These are phyloP conservation scores for Takashimella tepidaria DNA, from an alignment of 1,284 basidiomycete genomes.

Conservation along the genomic window DNA sequence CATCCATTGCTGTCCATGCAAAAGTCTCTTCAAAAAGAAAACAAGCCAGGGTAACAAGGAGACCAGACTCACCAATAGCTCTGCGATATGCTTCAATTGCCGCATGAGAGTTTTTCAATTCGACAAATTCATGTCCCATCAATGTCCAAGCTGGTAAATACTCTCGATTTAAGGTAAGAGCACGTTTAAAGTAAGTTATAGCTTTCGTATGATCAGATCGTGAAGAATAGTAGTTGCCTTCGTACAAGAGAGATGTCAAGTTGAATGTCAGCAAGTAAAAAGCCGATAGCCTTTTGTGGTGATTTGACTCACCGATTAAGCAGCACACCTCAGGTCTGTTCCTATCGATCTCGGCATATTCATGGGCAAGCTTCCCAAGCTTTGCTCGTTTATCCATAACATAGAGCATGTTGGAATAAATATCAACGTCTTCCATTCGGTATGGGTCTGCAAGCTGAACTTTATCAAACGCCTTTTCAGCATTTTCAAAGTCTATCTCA, in stretches of 20 bases:
- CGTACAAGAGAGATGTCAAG: not conserved
- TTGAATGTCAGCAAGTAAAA: not conserved
- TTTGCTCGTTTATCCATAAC: slow-evolving; percentile 85
- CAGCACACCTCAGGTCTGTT: slow-evolving; percentile 93
- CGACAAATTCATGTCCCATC: slow-evolving; percentile 98
- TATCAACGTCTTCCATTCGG: slow-evolving; percentile 90
- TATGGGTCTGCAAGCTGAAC: slow-evolving; percentile 77
- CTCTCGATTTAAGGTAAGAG: slow-evolving; percentile 86
- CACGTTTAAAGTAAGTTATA: slow-evolving; percentile 89
- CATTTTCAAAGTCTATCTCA: slow-evolving; percentile 70
- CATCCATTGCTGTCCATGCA: not conserved
- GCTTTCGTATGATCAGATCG: slow-evolving; percentile 92
- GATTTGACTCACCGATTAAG: slow-evolving; percentile 79
- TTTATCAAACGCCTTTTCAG: slow-evolving; percentile 75
- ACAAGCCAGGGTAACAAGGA: no score
- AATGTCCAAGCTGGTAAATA: slow-evolving; percentile 98
- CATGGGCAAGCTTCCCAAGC: slow-evolving; percentile 85
- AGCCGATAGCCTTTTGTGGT: not conserved
- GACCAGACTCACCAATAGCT: slow-evolving; percentile 80
- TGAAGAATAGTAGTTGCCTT: slow-evolving; percentile 94
- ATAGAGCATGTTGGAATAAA: slow-evolving; percentile 96
- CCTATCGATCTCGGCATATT: slow-evolving; percentile 78
- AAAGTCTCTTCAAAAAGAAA: not conserved
- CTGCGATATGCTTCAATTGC: slow-evolving; percentile 96
- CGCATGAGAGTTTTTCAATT: slow-evolving; percentile 98